phyloP scores from a whole-genome alignment of 495 filamentous ascomycete species.

The Daldinia caldariorum region DNA sequence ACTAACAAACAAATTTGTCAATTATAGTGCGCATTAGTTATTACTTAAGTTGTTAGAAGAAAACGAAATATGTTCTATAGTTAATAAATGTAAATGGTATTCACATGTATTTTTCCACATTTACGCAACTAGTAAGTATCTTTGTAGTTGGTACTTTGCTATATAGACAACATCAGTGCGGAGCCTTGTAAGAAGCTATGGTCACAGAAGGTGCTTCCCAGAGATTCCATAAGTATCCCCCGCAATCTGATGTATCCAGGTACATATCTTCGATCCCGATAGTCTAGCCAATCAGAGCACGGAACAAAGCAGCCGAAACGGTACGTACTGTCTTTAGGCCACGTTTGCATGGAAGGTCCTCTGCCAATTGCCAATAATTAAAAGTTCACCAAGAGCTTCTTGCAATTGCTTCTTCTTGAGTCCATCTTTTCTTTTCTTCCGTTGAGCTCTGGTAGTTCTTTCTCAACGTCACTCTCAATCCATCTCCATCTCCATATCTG shows the following conservation, averaged over 20 bases:
- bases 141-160: too few species aligned
- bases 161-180: background rate
- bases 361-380: constrained; percentile 45
- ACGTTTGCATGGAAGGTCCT: constrained; percentile 42
- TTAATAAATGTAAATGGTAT: background rate
- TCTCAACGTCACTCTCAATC: constrained; percentile 36
- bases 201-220: constrained; percentile 20
- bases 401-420: constrained; percentile 32
- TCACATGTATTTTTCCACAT: too few species aligned
- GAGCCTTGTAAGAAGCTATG: constrained; percentile 7
- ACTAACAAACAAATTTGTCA: background rate
- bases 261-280: constrained; percentile 20
- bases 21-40: background rate
- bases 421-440: constrained; percentile 46
- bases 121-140: too few species aligned
- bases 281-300: constrained; percentile 39
- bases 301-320: constrained; percentile 27
- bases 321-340: constrained; percentile 47
- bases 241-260: constrained; percentile 31
- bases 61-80: background rate
- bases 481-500: constrained; percentile 11
- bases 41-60: background rate
- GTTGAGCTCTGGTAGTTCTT: constrained; percentile 57
- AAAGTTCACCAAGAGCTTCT: constrained; percentile 41
- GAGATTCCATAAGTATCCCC: constrained; percentile 38